These are phyloP conservation scores for Spergularia bocconei DNA, from an alignment of 148 eudicot species.

Conservation along the genomic window DNA sequence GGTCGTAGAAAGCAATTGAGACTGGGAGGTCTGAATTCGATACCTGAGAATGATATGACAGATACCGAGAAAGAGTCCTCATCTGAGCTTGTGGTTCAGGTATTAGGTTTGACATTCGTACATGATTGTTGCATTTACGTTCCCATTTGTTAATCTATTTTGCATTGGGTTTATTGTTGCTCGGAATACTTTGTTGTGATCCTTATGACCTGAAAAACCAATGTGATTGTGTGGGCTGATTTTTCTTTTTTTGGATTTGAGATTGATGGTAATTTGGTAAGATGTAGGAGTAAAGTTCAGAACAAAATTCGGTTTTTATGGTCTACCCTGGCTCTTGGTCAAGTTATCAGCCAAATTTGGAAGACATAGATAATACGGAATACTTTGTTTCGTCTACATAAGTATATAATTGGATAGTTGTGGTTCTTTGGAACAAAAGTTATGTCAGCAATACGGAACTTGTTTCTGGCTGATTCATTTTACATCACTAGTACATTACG, in stretches of 20 bases:
- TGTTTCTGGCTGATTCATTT: too few relatives aligned
- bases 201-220: not conserved
- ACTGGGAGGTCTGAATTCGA: constrained; percentile 45
- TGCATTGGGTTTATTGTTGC: constrained; percentile 7
- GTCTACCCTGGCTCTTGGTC: not conserved
- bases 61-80: constrained; percentile 36
- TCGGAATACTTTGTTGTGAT: not conserved
- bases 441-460: too few relatives aligned
- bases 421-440: too few relatives aligned
- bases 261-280: not conserved
- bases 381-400: too few relatives aligned
- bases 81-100: constrained; percentile 48
- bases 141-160: not conserved
- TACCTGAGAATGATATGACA: constrained; percentile 54
- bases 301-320: not conserved
- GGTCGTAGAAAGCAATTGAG: constrained; percentile 43
- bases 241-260: not conserved
- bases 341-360: not conserved
- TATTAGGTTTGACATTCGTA: constrained; percentile 22
- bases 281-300: not conserved
- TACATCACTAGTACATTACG: not conserved
- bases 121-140: not conserved
- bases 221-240: constrained; percentile 23
- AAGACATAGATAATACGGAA: not conserved
- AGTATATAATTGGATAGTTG: too few relatives aligned